Base-by-base conservation (phyloP, 2,329 filamentous ascomycete genomes). In the Monosporascus sp. region DNA sequence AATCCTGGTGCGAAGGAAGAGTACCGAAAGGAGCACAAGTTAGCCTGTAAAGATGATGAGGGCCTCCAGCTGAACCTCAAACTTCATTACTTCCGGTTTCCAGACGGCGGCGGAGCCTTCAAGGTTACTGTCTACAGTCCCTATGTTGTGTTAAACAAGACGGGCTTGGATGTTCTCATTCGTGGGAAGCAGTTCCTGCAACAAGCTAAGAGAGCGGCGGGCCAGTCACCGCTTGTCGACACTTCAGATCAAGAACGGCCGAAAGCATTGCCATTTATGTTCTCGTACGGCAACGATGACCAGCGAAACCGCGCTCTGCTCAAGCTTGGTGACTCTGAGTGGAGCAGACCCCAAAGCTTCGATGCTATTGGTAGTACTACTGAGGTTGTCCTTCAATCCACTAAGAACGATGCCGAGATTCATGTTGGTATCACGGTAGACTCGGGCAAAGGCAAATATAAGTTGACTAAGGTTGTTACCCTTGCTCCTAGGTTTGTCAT, bases 301-400 rank as follows among this genome's bases (percentile, higher is more conserved):
- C 88, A 89, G 62, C 90, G 91, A 62, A 99, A 99, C 69, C 85
- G 94, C 60, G 91, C 91, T 7, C 75, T 96, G 45, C 76, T 99
- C 55, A 95, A 90, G 72, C 84, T 97, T 41, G 91, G 88, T 5
- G 88, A 95, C 52, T 97, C 94, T 1, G 83, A 86, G 55, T 99
- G 94, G 95, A 97, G 94, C 73, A 96, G 94, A 68, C 91, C 93
- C 1, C 93, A 97, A 68, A 97, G 91, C 79, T 96, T 99, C 63
- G 95, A 99, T 66, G 94, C 94, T 20, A 94, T 99, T 59, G 94
- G 94, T 35, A 97, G 93, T 64, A 91, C 88, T 1, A 87, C 91
- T 17, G 92, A 97, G 62, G 89, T 96, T 37, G 82, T 94, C 37
- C 78, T 99, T 37, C 87, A 88, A 49, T 90, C 91, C 0, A 73